phyloP scores from a whole-genome alignment of 2,329 filamentous ascomycete species.

The Lecanosticta acicola region DNA sequence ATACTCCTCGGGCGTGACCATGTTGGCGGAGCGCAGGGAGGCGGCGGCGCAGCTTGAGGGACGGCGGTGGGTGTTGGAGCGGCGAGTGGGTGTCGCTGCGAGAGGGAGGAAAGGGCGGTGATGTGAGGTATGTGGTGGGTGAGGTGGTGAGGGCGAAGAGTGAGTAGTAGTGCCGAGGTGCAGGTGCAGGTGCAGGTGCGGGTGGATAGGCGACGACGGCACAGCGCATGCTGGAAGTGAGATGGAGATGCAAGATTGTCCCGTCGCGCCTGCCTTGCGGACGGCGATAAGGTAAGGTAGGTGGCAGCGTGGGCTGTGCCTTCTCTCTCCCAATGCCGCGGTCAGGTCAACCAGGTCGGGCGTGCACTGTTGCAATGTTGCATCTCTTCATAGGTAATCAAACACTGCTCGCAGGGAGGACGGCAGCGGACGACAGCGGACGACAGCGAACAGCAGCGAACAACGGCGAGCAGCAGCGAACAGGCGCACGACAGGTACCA shows the following conservation, averaged over 20 bases:
- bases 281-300: constrained; percentile 2
- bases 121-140: neutral
- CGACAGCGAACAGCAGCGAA: too few species aligned
- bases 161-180: neutral
- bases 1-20: constrained; percentile 36
- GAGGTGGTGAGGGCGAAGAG: neutral
- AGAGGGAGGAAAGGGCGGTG: neutral
- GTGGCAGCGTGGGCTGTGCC: too few species aligned
- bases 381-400: too few species aligned
- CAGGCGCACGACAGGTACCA: neutral
- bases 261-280: too few species aligned
- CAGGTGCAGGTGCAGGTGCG: neutral
- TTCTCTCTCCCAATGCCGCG: too few species aligned
- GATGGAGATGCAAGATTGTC: neutral
- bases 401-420: too few species aligned
- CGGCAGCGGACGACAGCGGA: too few species aligned
- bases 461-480: too few species aligned
- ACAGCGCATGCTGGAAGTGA: constrained; percentile 6
- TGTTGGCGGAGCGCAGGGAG: constrained; percentile 11
- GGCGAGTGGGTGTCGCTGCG: neutral
- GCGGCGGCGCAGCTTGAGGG: neutral
- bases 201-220: constrained; percentile 4
- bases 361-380: too few species aligned
- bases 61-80: constrained; percentile 1
- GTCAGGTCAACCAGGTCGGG: too few species aligned